These are phyloP conservation scores for Colletotrichum sp. DNA, from an alignment of 2,329 filamentous ascomycete species.

Conservation along the genomic window DNA sequence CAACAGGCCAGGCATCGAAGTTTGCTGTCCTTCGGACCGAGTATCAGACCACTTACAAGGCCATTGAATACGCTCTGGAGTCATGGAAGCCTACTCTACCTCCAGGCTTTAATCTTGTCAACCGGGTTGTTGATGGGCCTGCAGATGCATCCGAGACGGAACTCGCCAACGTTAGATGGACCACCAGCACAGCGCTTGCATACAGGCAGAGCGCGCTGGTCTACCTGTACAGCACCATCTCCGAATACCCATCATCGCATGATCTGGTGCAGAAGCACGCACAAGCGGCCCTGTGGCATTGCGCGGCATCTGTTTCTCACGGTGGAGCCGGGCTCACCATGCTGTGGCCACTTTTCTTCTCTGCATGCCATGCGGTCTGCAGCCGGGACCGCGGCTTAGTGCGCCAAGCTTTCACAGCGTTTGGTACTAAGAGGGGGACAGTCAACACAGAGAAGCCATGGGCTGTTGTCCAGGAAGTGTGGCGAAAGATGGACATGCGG, in stretches of 20 bases:
- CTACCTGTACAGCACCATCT: constrained; percentile 13
- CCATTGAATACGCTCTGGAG: constrained; percentile 6
- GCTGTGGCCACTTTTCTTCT: constrained; percentile 20
- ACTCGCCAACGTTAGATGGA: constrained; percentile 16
- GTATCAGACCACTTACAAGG: constrained; percentile 8
- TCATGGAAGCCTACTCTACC: constrained; percentile 13
- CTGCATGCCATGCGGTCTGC: constrained; percentile 20
- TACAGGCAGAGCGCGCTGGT: constrained; percentile 19
- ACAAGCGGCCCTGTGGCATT: constrained; percentile 22
- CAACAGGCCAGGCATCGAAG: neutral
- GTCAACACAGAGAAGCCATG: constrained; percentile 21
- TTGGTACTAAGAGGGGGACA: constrained; percentile 10
- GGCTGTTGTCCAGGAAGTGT: constrained; percentile 19
- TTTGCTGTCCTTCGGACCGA: constrained; percentile 14
- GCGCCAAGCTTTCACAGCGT: constrained; percentile 20
- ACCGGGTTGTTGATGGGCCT: constrained; percentile 21
- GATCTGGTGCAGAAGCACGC: constrained; percentile 18
- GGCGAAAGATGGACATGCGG: constrained; percentile 21
- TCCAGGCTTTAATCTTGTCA: constrained; percentile 18
- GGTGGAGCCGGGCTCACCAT: constrained; percentile 14
- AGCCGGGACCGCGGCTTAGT: constrained; percentile 20
- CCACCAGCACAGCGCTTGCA: constrained; percentile 19
- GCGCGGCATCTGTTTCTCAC: constrained; percentile 17
- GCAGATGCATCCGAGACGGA: constrained; percentile 11
- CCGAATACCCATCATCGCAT: constrained; percentile 15